phyloP scores from a whole-genome alignment of 192 early-diverging fungal genomes.

The Helicostylum pulchrum region DNA sequence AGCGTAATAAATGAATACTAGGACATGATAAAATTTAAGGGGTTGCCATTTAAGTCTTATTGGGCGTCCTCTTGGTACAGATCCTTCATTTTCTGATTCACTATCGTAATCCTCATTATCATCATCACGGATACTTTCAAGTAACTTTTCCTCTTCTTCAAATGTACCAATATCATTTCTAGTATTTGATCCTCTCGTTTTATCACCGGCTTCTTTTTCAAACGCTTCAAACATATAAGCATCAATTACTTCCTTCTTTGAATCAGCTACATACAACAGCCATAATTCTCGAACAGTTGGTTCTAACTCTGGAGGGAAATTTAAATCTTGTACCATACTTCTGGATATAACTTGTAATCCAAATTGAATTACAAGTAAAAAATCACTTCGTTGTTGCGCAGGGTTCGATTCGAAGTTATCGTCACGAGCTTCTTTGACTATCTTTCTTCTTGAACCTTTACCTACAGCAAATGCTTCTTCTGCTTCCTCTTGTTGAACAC shows the following conservation, averaged over 20 bases:
- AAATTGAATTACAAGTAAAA: constrained; percentile 20
- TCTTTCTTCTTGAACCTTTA: not conserved
- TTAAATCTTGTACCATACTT: constrained; percentile 23
- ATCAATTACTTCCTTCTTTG: constrained; percentile 4
- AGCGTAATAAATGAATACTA: constrained; percentile 22
- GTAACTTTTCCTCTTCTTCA: constrained; percentile 8
- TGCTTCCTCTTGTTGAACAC: constrained; percentile 23
- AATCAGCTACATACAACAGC: constrained; percentile 27
- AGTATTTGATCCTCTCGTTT: not conserved
- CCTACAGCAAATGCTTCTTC: not conserved
- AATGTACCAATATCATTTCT: not conserved
- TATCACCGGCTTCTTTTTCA: not conserved
- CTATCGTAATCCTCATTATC: not conserved
- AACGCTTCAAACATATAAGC: not conserved
- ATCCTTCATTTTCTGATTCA: not conserved
- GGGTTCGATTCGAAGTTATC: not conserved
- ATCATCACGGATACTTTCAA: not conserved
- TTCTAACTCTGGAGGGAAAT: constrained; percentile 32
- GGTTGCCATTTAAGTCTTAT: not conserved
- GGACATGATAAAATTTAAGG: not conserved
- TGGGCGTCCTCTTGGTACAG: not conserved
- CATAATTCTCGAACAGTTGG: constrained; percentile 32
- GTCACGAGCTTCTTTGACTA: not conserved
- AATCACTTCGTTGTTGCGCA: not conserved
- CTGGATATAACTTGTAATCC: constrained; percentile 10